These are phyloP conservation scores for Pachysandra terminalis DNA, from an alignment of 164 flowering plant species.

Conservation along the genomic window DNA sequence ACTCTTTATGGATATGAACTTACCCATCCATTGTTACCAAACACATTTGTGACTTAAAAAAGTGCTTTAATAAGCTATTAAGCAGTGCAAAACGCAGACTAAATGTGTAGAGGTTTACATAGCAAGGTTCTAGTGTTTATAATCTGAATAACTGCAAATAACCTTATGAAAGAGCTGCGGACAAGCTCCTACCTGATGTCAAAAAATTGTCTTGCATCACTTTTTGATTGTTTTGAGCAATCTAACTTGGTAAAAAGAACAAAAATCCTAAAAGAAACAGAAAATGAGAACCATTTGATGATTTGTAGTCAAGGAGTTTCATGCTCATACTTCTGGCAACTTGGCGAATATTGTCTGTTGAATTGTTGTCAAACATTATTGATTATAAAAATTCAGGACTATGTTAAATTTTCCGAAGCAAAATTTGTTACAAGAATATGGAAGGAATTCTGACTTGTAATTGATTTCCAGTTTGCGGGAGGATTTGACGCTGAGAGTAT, in stretches of 20 bases:
- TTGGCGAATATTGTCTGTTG: too few species aligned
- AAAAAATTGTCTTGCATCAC: neutral
- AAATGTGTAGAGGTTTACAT: slow-evolving; percentile 1
- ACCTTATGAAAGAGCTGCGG: neutral
- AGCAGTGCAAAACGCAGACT: too few species aligned
- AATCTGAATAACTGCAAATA: neutral
- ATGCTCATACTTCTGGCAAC: neutral
- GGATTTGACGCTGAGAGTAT: slow-evolving; percentile 96
- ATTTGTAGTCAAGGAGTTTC: neutral
- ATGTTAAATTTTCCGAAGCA: neutral
- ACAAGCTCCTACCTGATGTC: neutral
- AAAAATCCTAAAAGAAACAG: neutral
- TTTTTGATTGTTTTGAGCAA: neutral
- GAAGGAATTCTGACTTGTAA: slow-evolving; percentile 2
- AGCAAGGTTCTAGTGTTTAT: neutral
- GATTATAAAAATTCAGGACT: neutral
- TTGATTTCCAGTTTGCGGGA: slow-evolving; percentile 82
- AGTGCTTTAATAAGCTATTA: too few species aligned
- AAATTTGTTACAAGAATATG: neutral
- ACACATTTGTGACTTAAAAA: too few species aligned
- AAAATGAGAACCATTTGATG: neutral
- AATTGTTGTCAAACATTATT: neutral
- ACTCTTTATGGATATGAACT: too few species aligned
- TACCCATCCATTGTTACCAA: too few species aligned
- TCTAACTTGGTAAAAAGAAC: too few species aligned